Evolutionary conservation across 495 filamentous ascomycete species (phyloP).

Genomic region (Oidiodendron maius): DNA sequence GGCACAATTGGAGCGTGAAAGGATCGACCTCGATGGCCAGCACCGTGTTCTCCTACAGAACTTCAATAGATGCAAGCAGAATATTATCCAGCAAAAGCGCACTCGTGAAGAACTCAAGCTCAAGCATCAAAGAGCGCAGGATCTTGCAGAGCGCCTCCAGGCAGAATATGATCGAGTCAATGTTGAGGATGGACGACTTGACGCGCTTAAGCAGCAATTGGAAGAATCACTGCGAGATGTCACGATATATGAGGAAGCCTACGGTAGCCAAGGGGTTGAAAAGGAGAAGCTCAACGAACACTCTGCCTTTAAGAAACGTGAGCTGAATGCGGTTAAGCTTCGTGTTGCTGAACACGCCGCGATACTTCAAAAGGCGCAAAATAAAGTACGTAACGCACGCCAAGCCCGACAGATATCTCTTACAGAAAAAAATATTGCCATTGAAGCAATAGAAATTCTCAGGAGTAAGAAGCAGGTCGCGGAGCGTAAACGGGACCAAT

Average conservation of each 20-base stretch:
- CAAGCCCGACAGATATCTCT: constrained; percentile 50
- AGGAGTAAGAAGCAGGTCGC: constrained; percentile 40
- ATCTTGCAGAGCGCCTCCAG: constrained; percentile 50
- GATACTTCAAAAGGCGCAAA: constrained; percentile 49
- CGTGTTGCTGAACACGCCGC: constrained; percentile 34
- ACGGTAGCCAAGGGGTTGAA: constrained; percentile 44
- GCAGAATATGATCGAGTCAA: constrained; percentile 53
- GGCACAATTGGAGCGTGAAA: constrained; percentile 37
- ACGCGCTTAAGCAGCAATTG: constrained; percentile 41
- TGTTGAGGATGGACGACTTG: constrained; percentile 55
- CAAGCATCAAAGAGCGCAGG: constrained; percentile 49
- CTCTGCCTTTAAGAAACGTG: constrained; percentile 33
- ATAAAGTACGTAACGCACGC: constrained; percentile 43
- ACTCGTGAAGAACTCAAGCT: constrained; percentile 46
- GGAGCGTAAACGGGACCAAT: constrained; percentile 40
- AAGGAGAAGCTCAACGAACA: constrained; percentile 42
- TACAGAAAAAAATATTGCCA: constrained; percentile 58
- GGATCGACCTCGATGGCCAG: constrained; percentile 15
- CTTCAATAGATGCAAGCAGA: constrained; percentile 31
- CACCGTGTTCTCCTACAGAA: constrained; percentile 14
- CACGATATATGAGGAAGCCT: constrained; percentile 36
- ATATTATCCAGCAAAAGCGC: constrained; percentile 35
- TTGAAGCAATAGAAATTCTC: constrained; percentile 43
- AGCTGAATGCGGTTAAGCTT: constrained; percentile 33
- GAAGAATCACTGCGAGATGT: constrained; percentile 45